These are phyloP conservation scores for Alternaria viburni DNA, from an alignment of 2,329 filamentous ascomycete genomes.

Conservation along the genomic window DNA sequence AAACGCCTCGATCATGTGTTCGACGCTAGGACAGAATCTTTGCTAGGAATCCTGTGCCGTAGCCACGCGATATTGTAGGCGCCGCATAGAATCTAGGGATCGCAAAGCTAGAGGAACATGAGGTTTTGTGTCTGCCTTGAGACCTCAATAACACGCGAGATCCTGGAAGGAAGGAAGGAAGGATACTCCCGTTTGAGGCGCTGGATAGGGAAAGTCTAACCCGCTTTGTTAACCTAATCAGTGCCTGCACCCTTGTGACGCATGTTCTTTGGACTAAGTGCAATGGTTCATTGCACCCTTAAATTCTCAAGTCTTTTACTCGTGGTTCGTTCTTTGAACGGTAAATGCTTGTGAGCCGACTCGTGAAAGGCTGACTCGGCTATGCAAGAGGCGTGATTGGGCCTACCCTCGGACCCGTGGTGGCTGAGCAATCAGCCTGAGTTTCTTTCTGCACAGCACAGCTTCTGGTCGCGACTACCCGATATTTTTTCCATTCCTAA, in stretches of 20 bases:
- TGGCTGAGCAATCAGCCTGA: neutral
- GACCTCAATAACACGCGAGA: neutral
- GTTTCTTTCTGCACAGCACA: too few relatives aligned
- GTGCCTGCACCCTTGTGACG: neutral
- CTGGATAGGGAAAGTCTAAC: neutral
- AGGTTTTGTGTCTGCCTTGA: neutral
- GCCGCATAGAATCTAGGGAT: neutral
- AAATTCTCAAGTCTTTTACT: neutral
- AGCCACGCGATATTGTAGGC: neutral
- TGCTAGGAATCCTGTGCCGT: neutral
- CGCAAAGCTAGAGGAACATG: neutral
- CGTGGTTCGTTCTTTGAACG: neutral
- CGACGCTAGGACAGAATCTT: neutral
- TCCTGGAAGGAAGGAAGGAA: neutral
- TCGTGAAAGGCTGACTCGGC: neutral
- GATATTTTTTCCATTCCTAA: neutral
- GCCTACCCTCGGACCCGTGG: neutral
- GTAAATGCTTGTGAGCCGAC: neutral
- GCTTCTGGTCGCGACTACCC: neutral
- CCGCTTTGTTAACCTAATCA: neutral
- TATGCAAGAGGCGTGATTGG: neutral
- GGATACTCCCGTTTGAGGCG: neutral
- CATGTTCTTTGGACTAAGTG: neutral
- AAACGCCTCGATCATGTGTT: neutral
- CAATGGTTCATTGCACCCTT: slow-evolving; percentile 2